Conservation (phyloP, 1,139 yeast species). For the Yamadazyma triangularis region DNA sequence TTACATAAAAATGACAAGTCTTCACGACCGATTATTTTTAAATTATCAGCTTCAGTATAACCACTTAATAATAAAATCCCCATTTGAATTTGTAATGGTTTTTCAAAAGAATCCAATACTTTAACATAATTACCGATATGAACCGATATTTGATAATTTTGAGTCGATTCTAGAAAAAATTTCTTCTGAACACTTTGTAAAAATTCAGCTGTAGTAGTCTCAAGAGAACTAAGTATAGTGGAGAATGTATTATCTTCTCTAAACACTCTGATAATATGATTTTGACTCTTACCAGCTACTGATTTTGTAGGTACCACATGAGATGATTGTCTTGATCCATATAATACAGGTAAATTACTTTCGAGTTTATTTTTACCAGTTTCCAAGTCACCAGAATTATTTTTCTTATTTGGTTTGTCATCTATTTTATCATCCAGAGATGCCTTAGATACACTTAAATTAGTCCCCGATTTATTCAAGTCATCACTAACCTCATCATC, state of each 20-base stretch:
- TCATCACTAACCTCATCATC: conserved; percentile 7
- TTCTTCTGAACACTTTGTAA: conserved; percentile 66
- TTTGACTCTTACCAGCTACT: conserved; percentile 26
- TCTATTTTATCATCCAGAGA: background rate
- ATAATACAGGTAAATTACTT: conserved; percentile 28
- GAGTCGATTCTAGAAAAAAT: conserved; percentile 65
- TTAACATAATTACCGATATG: conserved; percentile 77
- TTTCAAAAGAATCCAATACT: conserved; percentile 66
- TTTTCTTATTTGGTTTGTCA: background rate
- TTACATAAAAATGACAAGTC: conserved; percentile 85
- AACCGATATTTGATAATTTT: conserved; percentile 76
- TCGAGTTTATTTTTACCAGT: conserved; percentile 12
- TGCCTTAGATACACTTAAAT: background rate
- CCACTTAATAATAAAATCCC: conserved; percentile 75
- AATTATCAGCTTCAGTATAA: conserved; percentile 67
- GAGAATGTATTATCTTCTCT: conserved; percentile 80
- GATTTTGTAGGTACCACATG: conserved; percentile 14
- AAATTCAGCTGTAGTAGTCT: conserved; percentile 74
- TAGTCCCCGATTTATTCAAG: background rate
- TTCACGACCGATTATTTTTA: conserved; percentile 79
- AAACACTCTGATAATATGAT: conserved; percentile 63
- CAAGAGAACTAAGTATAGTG: conserved; percentile 69
- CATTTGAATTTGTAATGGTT: conserved; percentile 75
- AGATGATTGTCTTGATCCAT: conserved; percentile 28
- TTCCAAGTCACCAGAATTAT: conserved; percentile 13